Evolutionary conservation across 495 filamentous ascomycete genomes (phyloP).

Genomic region (Podospora sp.): DNA sequence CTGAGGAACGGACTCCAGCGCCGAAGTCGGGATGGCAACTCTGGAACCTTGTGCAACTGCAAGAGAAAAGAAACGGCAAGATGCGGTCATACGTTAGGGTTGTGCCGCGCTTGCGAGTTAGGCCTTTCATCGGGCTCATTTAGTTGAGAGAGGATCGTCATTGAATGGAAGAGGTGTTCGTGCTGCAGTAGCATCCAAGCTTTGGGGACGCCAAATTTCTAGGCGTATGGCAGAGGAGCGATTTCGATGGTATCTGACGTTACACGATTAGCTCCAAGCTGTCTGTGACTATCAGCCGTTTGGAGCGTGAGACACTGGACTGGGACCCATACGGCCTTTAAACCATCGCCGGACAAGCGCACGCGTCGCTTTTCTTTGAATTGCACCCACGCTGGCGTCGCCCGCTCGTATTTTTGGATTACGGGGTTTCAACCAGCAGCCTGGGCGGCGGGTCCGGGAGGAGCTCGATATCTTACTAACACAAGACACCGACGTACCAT

Average conservation of each 20-base stretch:
- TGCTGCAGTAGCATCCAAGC: conserved; percentile 15
- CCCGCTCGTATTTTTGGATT: conserved; percentile 6
- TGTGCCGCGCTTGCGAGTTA: not conserved
- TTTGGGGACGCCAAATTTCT: conserved; percentile 15
- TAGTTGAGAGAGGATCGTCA: not conserved
- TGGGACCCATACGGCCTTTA: not conserved
- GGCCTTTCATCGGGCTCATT: not conserved
- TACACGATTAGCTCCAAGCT: not conserved
- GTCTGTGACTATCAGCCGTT: not conserved
- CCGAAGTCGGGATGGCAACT: no score
- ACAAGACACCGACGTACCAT: conserved; percentile 1
- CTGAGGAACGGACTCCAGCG: no score
- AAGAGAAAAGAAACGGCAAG: no score
- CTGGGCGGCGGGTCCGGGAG: not conserved
- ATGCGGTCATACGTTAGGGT: no score
- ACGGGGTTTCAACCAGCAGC: not conserved
- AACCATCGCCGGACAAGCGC: not conserved
- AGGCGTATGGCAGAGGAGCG: not conserved
- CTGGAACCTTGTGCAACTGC: no score
- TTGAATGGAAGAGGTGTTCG: not conserved
- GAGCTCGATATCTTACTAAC: conserved; percentile 3
- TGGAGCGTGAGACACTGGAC: conserved; percentile 3
- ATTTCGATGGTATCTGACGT: not conserved
- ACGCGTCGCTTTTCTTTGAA: not conserved
- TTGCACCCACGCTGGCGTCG: not conserved